Percentiles rank a stretch among this genome's conserved stretches.
Conservation (phyloP, 352 stramenopile genomes). For the Achlya hypogyna region DNA sequence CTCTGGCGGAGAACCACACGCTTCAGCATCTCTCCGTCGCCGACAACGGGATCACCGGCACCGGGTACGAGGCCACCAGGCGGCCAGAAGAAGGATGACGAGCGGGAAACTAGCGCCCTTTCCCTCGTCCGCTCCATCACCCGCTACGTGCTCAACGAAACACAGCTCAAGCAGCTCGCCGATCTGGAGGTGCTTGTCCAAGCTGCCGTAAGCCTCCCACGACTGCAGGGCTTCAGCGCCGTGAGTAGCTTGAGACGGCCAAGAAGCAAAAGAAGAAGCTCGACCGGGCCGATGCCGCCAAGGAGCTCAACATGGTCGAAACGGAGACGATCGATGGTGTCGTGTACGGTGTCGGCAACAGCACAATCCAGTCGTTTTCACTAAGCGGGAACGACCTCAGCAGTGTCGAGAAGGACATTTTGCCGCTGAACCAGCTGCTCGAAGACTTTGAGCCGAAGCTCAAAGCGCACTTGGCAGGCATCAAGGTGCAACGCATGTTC, state of each 20-base stretch:
- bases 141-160: conserved; percentile 40
- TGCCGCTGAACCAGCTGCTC: conserved; percentile 32
- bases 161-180: conserved; percentile 43
- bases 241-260: conserved; percentile 36
- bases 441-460: conserved; percentile 35
- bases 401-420: conserved; percentile 25
- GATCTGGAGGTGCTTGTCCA: conserved; percentile 60
- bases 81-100: not conserved
- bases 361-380: conserved; percentile 45
- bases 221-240: not conserved
- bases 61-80: conserved; percentile 27
- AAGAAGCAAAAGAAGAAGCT: conserved; percentile 82
- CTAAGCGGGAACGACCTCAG: conserved; percentile 56
- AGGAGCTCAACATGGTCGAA: conserved; percentile 44
- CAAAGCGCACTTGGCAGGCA: conserved; percentile 36
- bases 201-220: conserved; percentile 23
- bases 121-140: conserved; percentile 35
- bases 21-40: conserved; percentile 58
- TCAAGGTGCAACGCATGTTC: conserved; percentile 49
- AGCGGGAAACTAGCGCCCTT: conserved; percentile 22
- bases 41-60: conserved; percentile 43
- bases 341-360: conserved; percentile 47
- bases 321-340: conserved; percentile 46
- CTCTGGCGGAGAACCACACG: conserved; percentile 42
- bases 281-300: conserved; percentile 39